phyloP scores from a whole-genome alignment of 441 rosid species.

The Mallotus repandus region DNA sequence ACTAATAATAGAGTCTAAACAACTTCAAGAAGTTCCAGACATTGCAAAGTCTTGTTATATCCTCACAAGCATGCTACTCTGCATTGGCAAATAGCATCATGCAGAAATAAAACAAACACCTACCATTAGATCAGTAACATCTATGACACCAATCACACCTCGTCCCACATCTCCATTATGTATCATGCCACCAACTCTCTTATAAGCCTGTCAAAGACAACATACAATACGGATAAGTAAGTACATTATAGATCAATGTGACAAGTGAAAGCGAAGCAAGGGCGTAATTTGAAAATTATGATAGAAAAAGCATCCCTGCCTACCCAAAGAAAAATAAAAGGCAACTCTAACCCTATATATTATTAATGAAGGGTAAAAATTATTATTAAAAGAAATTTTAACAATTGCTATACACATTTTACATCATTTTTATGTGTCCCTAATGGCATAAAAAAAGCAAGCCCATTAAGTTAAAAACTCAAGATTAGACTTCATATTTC shows the following conservation, averaged over 20 bases:
- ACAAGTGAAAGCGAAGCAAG: too few relatives aligned
- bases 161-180: conserved; percentile 33
- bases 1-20: not conserved
- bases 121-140: conserved; percentile 41
- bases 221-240: conserved; percentile 1
- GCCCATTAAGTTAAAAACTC: too few relatives aligned
- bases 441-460: too few relatives aligned
- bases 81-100: not conserved
- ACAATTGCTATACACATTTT: too few relatives aligned
- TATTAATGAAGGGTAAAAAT: not conserved
- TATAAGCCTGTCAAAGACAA: conserved; percentile 30
- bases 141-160: conserved; percentile 40
- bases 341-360: not conserved
- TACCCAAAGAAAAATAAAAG: not conserved
- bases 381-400: too few relatives aligned
- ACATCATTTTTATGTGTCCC: too few relatives aligned
- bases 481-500: too few relatives aligned
- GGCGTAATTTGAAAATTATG: not conserved
- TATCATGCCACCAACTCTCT: conserved; percentile 44
- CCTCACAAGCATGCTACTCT: too few relatives aligned
- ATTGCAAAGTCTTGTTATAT: too few relatives aligned
- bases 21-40: not conserved
- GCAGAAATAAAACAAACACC: not conserved
- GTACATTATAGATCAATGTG: not conserved
- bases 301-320: not conserved